phyloP scores from a whole-genome alignment of 352 stramenopile species.

The Halophytophthora batemanensis region DNA sequence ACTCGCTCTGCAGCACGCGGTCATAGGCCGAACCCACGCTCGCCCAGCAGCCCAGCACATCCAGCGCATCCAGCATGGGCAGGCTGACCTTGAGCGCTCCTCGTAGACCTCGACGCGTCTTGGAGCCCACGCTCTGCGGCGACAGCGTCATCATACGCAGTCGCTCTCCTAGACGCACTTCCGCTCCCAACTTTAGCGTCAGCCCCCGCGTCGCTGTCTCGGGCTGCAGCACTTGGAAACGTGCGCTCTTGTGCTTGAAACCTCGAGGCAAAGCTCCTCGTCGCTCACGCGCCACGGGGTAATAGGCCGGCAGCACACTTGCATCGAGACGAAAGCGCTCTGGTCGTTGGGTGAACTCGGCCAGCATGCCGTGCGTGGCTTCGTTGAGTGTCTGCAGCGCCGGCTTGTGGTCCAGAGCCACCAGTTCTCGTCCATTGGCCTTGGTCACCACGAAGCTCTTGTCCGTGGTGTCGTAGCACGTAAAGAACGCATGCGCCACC shows the following conservation, averaged over 20 bases:
- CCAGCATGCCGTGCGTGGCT: conserved; percentile 67
- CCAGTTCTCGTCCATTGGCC: conserved; percentile 51
- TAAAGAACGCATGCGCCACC: conserved; percentile 76
- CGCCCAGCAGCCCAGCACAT: conserved; percentile 72
- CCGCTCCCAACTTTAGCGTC: conserved; percentile 47
- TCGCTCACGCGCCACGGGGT: conserved; percentile 58
- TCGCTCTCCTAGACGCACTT: conserved; percentile 58
- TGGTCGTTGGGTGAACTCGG: conserved; percentile 54
- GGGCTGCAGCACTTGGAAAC: conserved; percentile 72
- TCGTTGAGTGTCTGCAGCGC: conserved; percentile 73
- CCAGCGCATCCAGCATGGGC: conserved; percentile 42
- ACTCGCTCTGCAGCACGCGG: conserved; percentile 62
- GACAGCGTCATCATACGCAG: conserved; percentile 77
- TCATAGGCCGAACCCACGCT: conserved; percentile 68
- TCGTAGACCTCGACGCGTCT: conserved; percentile 45
- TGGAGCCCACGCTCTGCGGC: conserved; percentile 45
- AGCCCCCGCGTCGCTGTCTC: conserved; percentile 49
- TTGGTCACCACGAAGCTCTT: conserved; percentile 70
- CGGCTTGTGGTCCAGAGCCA: conserved; percentile 66
- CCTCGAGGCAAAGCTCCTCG: conserved; percentile 28
- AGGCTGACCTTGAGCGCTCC: conserved; percentile 54
- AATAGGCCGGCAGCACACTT: conserved; percentile 69
- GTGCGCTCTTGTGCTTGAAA: conserved; percentile 40
- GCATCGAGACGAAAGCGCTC: conserved; percentile 64
- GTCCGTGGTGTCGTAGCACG: conserved; percentile 77